Base-by-base conservation (phyloP, 352 stramenopile species). In the Lagenidium sp. region DNA sequence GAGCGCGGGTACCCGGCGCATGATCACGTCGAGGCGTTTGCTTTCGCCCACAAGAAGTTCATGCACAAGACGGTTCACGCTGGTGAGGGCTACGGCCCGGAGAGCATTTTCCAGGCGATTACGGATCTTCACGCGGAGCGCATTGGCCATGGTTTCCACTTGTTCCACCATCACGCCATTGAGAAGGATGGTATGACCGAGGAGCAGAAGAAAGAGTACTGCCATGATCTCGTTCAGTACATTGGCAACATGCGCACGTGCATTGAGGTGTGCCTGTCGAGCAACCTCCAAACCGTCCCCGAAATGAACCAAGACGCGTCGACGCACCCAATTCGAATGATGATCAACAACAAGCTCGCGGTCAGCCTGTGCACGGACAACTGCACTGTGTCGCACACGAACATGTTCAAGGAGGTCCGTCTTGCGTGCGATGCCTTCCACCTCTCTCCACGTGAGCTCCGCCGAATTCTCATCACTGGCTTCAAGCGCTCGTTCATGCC, bases 1-100 rank as follows among this genome's bases (percentile, higher is more conserved):
- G 82, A 95, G 58, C 62, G 66, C 18, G 82, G 82, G 1, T 94
- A 82, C 59, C 82, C 78, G 0, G 83, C 83, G 2, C 64, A 75
- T 28, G 80, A 92, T 47, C 82, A 94, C 39, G 59, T 72, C 15
- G 79, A 88, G 24, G 83, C 83, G 4, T 95, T 89, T 42, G 68
- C 65, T 15, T 86, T 92, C 47, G 83, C 82, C 26, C 82, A 89
- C 62, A 85, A 84, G 56, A 91, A 91, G 41, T 91, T 94, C 37
- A 45, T 95, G 60, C 71, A 92, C 60, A 92, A 85, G 59, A 95
- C 83, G 7, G 83, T 94, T 36, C 82, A 95, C 50, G 82, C 83
- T 2, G 83, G 82, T 21, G 82, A 95, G 60, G 80, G 72, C 8
- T 94, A 90, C 41, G 83, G 83, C 1, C 79, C 83, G 1, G 83